Base-by-base conservation (phyloP, 2,329 filamentous ascomycete species). In the Rugonectria rugulosa region DNA sequence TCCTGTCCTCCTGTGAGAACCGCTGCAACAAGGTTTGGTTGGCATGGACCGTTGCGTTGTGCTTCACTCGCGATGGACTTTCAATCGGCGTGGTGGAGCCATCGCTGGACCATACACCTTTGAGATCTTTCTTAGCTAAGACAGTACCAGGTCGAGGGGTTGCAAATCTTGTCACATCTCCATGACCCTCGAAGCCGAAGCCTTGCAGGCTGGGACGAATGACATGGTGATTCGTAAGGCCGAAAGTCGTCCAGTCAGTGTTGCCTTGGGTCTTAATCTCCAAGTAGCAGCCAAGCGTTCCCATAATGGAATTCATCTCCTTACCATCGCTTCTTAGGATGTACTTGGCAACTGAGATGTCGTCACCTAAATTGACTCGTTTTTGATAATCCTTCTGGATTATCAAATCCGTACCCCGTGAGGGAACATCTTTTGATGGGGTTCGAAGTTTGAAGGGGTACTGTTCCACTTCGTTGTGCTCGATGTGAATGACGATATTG, bases 381-480 rank as follows among this genome's bases (percentile, higher is more conserved):
- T 46, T n/a, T 19, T 41, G 20, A 12, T 56, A 51, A 6, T 46
- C 40, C 6, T 20, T 21, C 3, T 9, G 0, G 10, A 54, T 54
- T 5, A 21, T 26, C 14, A 27, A 20, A 15, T 40, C n/a, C 12
- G 19, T 3, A 24, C 34, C 12, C n/a, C 11, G 5, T 5, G 5
- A 19, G 17, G 9, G 5, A 20, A 12, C n/a, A n/a, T n/a, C n/a
- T 12, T 19, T 20, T 5, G 40, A n/a, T 3, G 24, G 26, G 1
- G 34, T n/a, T n/a, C n/a, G 14, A 5, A 34, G 6, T 15, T 29
- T 2, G 29, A 52, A 56, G 2, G n/a, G 3, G 17, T 19, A 42
- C 6, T 4, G 1, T 14, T 46, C 19, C 5, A 27, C 21, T 4
- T 17, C 15, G 26, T 59, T 49, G 10, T 59, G 56, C 12, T 59